Evolutionary conservation across 768 basidiomycete species (phyloP).

Genomic region (Cyathus striatus): DNA sequence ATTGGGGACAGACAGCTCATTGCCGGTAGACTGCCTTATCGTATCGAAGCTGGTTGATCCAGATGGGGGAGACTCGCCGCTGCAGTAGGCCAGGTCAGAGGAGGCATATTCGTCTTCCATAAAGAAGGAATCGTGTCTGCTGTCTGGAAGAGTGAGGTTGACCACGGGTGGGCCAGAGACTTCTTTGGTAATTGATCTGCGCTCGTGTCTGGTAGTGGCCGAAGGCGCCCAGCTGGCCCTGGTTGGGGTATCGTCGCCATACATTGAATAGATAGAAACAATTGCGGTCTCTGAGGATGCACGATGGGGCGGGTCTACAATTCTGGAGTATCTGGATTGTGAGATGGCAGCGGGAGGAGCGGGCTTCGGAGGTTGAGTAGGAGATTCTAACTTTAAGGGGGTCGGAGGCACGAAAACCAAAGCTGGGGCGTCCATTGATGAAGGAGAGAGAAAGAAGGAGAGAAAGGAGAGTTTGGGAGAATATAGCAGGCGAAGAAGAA

Average conservation of each 20-base stretch:
- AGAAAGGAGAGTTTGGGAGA: constrained; percentile 2
- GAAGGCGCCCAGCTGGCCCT: constrained; percentile 40
- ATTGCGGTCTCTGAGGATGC: constrained; percentile 71
- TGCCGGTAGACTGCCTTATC: background rate
- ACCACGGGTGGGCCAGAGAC: constrained; percentile 22
- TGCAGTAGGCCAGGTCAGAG: constrained; percentile 26
- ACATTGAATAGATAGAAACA: constrained; percentile 86
- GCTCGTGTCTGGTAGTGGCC: constrained; percentile 15
- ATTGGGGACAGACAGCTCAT: constrained; percentile 1
- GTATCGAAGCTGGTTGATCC: background rate
- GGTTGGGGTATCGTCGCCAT: constrained; percentile 48
- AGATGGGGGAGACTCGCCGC: constrained; percentile 11
- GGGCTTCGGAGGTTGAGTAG: constrained; percentile 21
- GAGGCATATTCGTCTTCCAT: constrained; percentile 16
- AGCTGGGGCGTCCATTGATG: constrained; percentile 32
- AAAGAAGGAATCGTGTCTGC: constrained; percentile 18
- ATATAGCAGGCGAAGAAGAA: background rate
- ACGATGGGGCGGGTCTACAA: constrained; percentile 43
- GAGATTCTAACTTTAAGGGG: constrained; percentile 17
- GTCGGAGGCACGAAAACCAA: constrained; percentile 31
- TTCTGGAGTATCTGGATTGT: constrained; percentile 25
- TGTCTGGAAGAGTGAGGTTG: constrained; percentile 23
- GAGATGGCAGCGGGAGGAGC: no score
- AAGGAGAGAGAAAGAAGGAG: background rate
- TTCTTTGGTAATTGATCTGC: constrained; percentile 20